A percentile compares a stretch with the other conserved stretches of the same genome.
Conservation (phyloP, 148 eudicot genomes). For the Fagopyrum tataricum region DNA sequence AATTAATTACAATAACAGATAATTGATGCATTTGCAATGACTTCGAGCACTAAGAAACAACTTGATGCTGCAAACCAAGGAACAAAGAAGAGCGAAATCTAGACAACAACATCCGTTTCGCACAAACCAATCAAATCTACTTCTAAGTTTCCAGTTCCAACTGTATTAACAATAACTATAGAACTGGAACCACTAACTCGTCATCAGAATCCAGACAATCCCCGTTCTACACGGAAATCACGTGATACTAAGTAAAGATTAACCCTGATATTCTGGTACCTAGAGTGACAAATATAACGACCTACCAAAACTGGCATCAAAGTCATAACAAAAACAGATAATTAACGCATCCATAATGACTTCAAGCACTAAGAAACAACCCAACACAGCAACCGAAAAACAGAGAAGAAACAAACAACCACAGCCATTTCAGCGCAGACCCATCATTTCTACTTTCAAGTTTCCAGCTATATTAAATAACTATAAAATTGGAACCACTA, state of each 20-base stretch:
- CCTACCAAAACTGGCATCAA: conserved; percentile 1
- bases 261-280: too few species aligned
- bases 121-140: background rate
- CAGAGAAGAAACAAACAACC: background rate
- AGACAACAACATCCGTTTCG: background rate
- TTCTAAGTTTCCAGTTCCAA: background rate
- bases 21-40: background rate
- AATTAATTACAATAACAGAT: background rate
- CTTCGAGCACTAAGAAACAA: background rate
- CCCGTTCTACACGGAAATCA: too few species aligned
- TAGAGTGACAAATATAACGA: background rate
- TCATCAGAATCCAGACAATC: too few species aligned
- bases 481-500: background rate
- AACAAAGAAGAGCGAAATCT: background rate
- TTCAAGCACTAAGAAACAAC: background rate
- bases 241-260: too few species aligned
- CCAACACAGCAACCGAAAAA: background rate
- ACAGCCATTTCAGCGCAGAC: background rate
- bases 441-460: background rate
- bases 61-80: background rate
- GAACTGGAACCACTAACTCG: background rate
- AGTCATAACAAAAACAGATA: background rate
- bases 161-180: too few species aligned
- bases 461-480: background rate
- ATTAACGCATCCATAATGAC: background rate